Conservation (phyloP, 371 early-diverging fungal genomes). For the Umbelopsis sp. region DNA sequence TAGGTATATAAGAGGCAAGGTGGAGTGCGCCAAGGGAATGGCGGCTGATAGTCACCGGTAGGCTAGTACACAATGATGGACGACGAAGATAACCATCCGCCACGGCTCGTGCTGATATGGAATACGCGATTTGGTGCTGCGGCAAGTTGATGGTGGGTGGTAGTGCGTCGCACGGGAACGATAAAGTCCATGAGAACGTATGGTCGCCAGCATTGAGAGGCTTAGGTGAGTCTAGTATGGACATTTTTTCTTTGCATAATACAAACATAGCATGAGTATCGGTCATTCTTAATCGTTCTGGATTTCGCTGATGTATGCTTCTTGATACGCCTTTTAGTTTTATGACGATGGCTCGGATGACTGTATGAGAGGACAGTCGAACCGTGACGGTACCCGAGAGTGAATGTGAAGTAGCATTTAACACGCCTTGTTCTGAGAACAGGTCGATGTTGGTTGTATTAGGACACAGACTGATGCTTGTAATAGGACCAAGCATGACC, state of each 20-base stretch:
- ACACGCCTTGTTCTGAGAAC: slow-evolving; percentile 13
- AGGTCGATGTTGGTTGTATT: background rate
- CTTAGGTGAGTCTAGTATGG: background rate
- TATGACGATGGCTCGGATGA: slow-evolving; percentile 6
- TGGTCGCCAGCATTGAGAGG: slow-evolving; percentile 5
- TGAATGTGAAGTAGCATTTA: slow-evolving; percentile 2
- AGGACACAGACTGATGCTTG: background rate
- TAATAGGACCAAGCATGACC: background rate
- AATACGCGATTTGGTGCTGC: background rate
- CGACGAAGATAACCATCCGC: slow-evolving; percentile 11
- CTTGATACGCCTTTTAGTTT: slow-evolving; percentile 8
- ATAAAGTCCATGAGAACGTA: slow-evolving; percentile 1
- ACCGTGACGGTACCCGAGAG: background rate
- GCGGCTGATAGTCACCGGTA: slow-evolving; percentile 1
- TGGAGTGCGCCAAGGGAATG: slow-evolving; percentile 2
- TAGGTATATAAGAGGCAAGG: slow-evolving; percentile 14
- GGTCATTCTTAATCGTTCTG: slow-evolving; percentile 7
- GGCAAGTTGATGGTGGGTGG: slow-evolving; percentile 7
- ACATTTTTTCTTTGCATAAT: slow-evolving; percentile 10
- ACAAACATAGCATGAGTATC: slow-evolving; percentile 9
- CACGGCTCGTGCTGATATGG: background rate
- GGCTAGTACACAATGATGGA: background rate
- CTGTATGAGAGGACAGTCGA: background rate
- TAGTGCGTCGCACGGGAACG: slow-evolving; percentile 3
- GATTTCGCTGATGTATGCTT: slow-evolving; percentile 7